A percentile compares a stretch with the other conserved stretches of the same genome.
These are phyloP conservation scores for Myotisia sp. DNA, from an alignment of 2,329 filamentous ascomycete genomes.

Conservation along the genomic window DNA sequence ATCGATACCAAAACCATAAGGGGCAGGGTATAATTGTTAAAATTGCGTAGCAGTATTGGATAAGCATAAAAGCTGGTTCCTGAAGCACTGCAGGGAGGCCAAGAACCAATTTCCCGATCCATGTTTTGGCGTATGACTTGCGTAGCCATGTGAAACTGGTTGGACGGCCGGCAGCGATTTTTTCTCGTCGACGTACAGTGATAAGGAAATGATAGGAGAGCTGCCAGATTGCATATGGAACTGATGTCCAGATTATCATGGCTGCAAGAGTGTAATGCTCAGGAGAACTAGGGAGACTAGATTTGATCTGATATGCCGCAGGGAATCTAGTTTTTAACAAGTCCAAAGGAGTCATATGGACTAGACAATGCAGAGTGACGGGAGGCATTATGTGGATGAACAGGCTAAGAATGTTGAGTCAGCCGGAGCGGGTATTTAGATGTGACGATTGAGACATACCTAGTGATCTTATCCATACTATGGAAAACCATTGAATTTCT, in stretches of 20 bases:
- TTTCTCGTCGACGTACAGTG: conserved; percentile 81
- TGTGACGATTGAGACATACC: no score
- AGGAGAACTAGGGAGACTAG: conserved; percentile 51
- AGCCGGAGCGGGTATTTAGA: no score
- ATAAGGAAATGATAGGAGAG: conserved; percentile 87
- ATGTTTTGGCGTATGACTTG: conserved; percentile 74
- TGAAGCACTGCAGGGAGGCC: conserved; percentile 61
- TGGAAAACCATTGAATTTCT: conserved; percentile 96
- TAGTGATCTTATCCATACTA: conserved; percentile 94
- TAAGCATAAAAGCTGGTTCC: conserved; percentile 85
- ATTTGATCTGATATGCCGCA: conserved; percentile 69
- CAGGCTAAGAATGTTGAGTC: conserved; percentile 47
- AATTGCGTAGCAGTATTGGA: conserved; percentile 83
- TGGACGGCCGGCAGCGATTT: conserved; percentile 87
- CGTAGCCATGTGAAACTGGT: conserved; percentile 97
- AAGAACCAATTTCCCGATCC: conserved; percentile 76
- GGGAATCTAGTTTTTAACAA: conserved; percentile 60
- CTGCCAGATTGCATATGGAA: conserved; percentile 91
- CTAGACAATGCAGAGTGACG: conserved; percentile 78
- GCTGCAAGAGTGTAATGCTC: conserved; percentile 65
- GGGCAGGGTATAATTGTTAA: conserved; percentile 90
- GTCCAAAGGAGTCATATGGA: conserved; percentile 60
- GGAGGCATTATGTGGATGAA: conserved; percentile 99
- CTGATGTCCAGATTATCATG: conserved; percentile 89
- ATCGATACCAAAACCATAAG: conserved; percentile 82